These are phyloP conservation scores for Asclepias syriaca DNA, from an alignment of 257 asterid species.

Conservation along the genomic window DNA sequence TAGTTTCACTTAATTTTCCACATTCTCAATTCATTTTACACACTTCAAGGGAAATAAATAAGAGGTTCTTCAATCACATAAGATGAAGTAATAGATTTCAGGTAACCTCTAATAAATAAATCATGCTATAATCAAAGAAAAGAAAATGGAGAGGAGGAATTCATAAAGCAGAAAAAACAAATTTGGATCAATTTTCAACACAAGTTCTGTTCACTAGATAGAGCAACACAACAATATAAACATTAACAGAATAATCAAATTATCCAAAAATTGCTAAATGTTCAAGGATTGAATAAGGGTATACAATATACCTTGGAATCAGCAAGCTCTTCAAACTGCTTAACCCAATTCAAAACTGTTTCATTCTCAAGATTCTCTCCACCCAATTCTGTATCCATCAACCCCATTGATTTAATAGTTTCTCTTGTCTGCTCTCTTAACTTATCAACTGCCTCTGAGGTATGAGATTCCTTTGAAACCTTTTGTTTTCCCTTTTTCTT, in stretches of 20 bases:
- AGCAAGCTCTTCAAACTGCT: constrained; percentile 98
- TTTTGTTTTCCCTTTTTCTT: constrained; percentile 87
- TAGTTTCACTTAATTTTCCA: background rate
- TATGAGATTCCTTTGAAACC: constrained; percentile 63
- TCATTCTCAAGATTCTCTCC: constrained; percentile 58
- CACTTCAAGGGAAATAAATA: background rate
- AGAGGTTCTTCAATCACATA: background rate
- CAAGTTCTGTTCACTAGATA: background rate
- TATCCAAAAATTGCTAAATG: background rate
- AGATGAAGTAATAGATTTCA: background rate
- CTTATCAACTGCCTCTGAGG: constrained; percentile 90
- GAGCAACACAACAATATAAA: background rate
- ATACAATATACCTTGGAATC: constrained; percentile 64
- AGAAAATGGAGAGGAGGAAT: background rate
- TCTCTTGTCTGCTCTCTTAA: constrained; percentile 91
- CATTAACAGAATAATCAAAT: background rate
- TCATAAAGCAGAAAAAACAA: background rate
- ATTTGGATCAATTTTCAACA: background rate
- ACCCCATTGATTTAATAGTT: constrained; percentile 85
- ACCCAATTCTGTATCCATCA: constrained; percentile 42
- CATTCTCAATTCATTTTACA: background rate
- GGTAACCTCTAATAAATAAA: background rate
- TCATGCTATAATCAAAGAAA: background rate
- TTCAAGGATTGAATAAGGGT: background rate
- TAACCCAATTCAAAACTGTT: constrained; percentile 91